Conservation (phyloP, 176 grass and related monocot species). For the Zoysia pacifica region DNA sequence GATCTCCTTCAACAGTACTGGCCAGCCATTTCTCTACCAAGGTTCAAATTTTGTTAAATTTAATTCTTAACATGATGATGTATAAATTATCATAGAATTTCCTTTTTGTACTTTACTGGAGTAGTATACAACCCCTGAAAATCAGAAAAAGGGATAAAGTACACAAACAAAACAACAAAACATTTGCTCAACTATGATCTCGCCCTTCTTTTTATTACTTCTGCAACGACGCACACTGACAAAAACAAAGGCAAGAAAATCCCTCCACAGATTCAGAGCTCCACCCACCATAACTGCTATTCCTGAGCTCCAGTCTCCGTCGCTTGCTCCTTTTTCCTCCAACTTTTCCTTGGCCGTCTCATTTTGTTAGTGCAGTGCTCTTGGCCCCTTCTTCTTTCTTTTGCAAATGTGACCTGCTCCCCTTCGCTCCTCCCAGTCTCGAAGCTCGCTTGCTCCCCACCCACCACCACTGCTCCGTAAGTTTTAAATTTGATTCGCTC, state of each 20-base stretch:
- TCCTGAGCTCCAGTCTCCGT: conserved; percentile 44
- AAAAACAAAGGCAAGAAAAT: conserved; percentile 48
- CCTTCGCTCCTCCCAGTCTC: conserved; percentile 36
- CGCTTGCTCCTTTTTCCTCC: neutral
- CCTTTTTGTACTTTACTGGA: neutral
- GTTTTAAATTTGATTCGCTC: conserved; percentile 21
- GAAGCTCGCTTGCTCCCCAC: conserved; percentile 51
- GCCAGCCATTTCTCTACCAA: neutral
- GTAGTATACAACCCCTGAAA: neutral
- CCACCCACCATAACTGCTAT: conserved; percentile 35
- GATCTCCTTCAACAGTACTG: neutral
- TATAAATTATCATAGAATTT: neutral
- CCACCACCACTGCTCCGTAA: conserved; percentile 47
- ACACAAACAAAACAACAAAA: conserved; percentile 5
- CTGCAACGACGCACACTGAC: conserved; percentile 36
- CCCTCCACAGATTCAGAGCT: conserved; percentile 27
- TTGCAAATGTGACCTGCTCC: conserved; percentile 36
- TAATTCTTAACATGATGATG: no score
- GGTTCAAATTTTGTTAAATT: neutral
- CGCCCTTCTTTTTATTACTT: conserved; percentile 41
- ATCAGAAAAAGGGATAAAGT: neutral
- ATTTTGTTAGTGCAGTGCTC: neutral
- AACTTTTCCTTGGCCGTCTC: conserved; percentile 5
- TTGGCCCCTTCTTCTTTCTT: neutral
- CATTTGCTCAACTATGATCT: neutral